Evolutionary conservation across 352 stramenopile genomes (phyloP).

Genomic region (Globisporangium spiculum): DNA sequence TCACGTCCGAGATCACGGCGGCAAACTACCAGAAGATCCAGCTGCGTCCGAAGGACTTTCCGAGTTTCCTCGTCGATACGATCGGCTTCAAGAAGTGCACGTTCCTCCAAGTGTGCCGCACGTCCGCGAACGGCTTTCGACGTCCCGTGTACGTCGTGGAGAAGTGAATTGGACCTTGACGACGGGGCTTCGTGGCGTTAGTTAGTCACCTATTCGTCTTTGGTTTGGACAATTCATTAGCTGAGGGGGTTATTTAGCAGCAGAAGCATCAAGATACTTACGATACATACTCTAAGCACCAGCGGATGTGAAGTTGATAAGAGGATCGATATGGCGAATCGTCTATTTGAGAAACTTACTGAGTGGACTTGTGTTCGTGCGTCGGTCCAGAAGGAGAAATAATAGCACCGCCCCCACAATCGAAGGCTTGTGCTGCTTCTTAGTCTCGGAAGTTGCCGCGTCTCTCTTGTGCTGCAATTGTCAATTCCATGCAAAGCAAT

Average conservation of each 20-base stretch:
- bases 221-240: background rate
- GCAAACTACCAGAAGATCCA: constrained; percentile 71
- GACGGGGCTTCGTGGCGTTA: background rate
- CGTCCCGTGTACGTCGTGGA: constrained; percentile 76
- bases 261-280: background rate
- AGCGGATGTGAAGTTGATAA: background rate
- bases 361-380: background rate
- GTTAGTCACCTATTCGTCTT: background rate
- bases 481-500: background rate
- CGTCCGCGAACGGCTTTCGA: constrained; percentile 69
- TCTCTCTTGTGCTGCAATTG: constrained; percentile 50
- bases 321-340: background rate
- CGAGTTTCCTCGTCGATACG: constrained; percentile 43
- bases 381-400: background rate
- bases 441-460: constrained; percentile 38
- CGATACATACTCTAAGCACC: background rate
- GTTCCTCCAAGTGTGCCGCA: constrained; percentile 76
- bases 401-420: background rate
- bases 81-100: constrained; percentile 67
- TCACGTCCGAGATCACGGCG: constrained; percentile 70
- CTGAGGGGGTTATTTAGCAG: background rate
- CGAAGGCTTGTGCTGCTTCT: background rate
- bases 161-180: constrained; percentile 25
- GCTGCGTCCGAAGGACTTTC: constrained; percentile 76
- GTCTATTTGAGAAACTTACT: constrained; percentile 3